Evolutionary conservation across 1,284 basidiomycete species (phyloP).

Genomic region (Naganishia sp.): DNA sequence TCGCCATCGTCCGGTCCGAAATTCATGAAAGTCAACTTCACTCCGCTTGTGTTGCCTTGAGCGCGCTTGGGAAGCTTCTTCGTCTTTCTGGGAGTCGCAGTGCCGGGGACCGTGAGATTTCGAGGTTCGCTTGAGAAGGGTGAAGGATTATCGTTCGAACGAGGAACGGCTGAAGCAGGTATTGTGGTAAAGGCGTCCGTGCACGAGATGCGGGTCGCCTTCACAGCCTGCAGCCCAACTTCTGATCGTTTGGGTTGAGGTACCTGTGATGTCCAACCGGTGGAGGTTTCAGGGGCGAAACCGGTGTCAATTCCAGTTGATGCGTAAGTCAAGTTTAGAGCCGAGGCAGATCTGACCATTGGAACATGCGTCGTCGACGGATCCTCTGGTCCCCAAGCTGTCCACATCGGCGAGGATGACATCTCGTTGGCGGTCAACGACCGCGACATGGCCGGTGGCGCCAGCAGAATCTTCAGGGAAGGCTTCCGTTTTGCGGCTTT

Average conservation of each 20-base stretch:
- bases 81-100: neutral
- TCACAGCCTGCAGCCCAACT: slow-evolving; percentile 17
- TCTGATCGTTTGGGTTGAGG: slow-evolving; percentile 5
- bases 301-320: neutral
- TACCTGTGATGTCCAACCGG: slow-evolving; percentile 25
- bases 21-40: slow-evolving; percentile 21
- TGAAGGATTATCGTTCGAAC: neutral
- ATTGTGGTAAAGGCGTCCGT: slow-evolving; percentile 10
- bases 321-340: neutral
- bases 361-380: too few species aligned
- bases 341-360: slow-evolving; percentile 1
- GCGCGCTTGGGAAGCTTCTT: slow-evolving; percentile 19
- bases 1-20: slow-evolving; percentile 23
- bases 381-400: neutral
- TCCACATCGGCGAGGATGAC: slow-evolving; percentile 6
- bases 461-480: slow-evolving; percentile 6
- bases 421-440: slow-evolving; percentile 4
- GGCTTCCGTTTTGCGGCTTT: slow-evolving; percentile 8
- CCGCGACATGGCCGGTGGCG: slow-evolving; percentile 1
- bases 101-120: slow-evolving; percentile 2
- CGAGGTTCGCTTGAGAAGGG: slow-evolving; percentile 9
- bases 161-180: slow-evolving; percentile 15
- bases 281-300: neutral
- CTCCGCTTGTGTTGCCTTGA: neutral
- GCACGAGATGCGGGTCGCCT: slow-evolving; percentile 5